Evolutionary conservation across 225 moss, liverwort and hornwort genomes (phyloP), one percentile per base, ranked within the genome.

Genomic region (Anthoceros angustus): DNA sequence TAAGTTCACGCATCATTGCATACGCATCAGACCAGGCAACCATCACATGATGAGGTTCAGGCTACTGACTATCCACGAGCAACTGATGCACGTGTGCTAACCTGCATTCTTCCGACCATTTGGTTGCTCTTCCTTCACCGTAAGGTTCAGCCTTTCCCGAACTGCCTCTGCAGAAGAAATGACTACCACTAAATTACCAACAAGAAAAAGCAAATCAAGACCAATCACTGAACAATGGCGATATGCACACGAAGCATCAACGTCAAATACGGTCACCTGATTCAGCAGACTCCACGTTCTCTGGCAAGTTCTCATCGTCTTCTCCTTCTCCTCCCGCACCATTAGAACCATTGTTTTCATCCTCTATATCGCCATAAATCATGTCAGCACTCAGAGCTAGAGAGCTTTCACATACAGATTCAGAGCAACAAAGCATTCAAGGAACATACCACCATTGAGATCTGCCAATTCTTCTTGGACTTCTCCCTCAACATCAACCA

Each of bases 401-500:
- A 50, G 8, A 50, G 4, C 49, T 14, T 14, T 20, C 14, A 50
- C 16, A 14, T 14, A 16, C 16, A 50, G 10, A 50, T 8, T 5
- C 5, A 16, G 49, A 20, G 8, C 43, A 7, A 43, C n/a, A 43
- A 43, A 43, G 8, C 8, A 43, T 14, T 61, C 10, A n/a, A 60
- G 39, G 45, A 60, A 55, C 70, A 61, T 72, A 80, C 80, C 84
- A 69, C 64, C 79, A 40, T 75, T 74, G 16, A 64, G 42, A 41
- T 72, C 80, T 63, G 77, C 86, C 40, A 80, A 76, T 38, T 61
- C 78, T 74, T 39, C 68, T 12, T 75, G 82, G 10, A n/a, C n/a
- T n/a, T n/a, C n/a, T n/a, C n/a, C n/a, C n/a, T n/a, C n/a, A n/a
- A 67, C 78, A 25, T 83, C 82, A 67, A 78, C 82, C 43, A 76